Evolutionary conservation across 345 rosid species (phyloP).

Genomic region (Eucalyptus albens): DNA sequence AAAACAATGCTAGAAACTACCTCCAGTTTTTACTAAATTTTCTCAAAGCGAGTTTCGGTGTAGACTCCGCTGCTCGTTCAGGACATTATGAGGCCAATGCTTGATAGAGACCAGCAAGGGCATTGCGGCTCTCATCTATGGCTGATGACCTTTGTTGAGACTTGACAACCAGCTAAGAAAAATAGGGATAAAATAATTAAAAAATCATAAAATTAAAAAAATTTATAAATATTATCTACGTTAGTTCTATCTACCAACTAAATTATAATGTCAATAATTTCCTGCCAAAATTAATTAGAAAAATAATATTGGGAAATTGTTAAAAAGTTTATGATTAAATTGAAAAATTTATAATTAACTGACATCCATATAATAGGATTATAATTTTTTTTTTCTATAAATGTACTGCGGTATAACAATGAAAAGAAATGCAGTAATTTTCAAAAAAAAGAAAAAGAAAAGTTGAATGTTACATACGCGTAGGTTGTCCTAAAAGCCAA

Average conservation of each 20-base stretch:
- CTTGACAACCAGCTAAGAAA: neutral
- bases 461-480: neutral
- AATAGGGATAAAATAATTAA: neutral
- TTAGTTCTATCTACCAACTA: fast-evolving
- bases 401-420: neutral
- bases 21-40: too few relatives aligned
- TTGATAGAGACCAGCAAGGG: neutral
- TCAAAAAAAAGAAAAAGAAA: neutral
- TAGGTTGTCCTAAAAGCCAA: neutral
- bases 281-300: too few relatives aligned
- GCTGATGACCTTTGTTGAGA: neutral
- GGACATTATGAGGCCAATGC: neutral
- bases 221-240: neutral
- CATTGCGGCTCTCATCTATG: neutral
- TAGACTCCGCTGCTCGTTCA: fast-evolving
- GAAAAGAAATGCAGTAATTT: neutral
- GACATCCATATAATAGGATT: too few relatives aligned
- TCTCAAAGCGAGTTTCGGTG: neutral
- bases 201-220: neutral
- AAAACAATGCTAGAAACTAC: neutral
- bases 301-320: fast-evolving
- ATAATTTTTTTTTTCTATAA: too few relatives aligned
- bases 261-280: too few relatives aligned
- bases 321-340: fast-evolving
- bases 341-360: neutral